Evolutionary conservation across 2,329 filamentous ascomycete genomes (phyloP).

Genomic region (Madurella mycetomatis): DNA sequence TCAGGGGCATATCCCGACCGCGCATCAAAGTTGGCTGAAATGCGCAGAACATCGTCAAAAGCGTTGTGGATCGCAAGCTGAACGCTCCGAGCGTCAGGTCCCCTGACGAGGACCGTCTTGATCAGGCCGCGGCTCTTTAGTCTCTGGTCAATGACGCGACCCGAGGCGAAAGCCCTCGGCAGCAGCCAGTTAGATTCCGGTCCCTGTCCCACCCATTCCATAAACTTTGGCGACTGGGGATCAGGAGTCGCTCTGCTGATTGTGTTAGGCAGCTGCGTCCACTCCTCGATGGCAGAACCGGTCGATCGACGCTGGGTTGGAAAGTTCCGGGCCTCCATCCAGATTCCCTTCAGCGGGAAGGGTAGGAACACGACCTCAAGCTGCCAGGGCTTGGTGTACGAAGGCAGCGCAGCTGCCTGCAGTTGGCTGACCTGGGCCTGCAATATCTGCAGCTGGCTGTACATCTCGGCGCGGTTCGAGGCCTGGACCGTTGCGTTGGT

Average conservation of each 20-base stretch:
- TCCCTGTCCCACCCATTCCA: conserved; percentile 45
- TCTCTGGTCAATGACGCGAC: conserved; percentile 62
- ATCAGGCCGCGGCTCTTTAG: conserved; percentile 71
- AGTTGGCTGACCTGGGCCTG: conserved; percentile 51
- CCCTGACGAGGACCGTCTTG: conserved; percentile 56
- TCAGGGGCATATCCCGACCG: conserved; percentile 25
- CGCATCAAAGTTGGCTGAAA: conserved; percentile 32
- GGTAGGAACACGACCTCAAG: conserved; percentile 73
- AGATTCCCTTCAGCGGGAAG: conserved; percentile 56
- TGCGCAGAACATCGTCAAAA: conserved; percentile 55
- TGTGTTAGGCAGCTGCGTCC: conserved; percentile 52
- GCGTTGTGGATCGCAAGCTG: conserved; percentile 57
- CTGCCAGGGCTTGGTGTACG: conserved; percentile 61
- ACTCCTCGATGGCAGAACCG: conserved; percentile 42
- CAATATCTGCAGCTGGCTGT: conserved; percentile 47
- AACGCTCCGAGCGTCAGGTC: conserved; percentile 63
- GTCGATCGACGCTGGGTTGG: conserved; percentile 32
- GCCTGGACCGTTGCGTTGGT: conserved; percentile 39
- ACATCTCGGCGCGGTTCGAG: conserved; percentile 43
- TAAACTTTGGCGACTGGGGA: conserved; percentile 44
- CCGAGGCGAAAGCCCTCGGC: conserved; percentile 62
- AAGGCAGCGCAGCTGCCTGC: conserved; percentile 56
- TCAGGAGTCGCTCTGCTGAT: conserved; percentile 42
- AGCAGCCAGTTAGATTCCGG: conserved; percentile 58
- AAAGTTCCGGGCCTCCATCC: conserved; percentile 49